Percentiles rank a stretch among this genome's conserved stretches.
These are phyloP conservation scores for Caryopteris hybrid DNA, from an alignment of 305 asterid species.

Conservation along the genomic window DNA sequence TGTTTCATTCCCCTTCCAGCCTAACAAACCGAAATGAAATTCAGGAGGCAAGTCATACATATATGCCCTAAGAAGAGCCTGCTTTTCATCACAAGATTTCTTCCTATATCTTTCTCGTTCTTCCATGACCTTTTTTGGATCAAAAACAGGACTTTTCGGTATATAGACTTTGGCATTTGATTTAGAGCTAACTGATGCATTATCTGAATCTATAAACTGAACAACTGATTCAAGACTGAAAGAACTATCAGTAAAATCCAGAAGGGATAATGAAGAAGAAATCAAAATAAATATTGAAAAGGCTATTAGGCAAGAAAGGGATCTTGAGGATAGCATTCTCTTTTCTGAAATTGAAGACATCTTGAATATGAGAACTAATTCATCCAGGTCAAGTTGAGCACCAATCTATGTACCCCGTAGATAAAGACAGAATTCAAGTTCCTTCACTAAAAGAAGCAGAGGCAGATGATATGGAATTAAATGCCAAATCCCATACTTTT, in stretches of 20 bases:
- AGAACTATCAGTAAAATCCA: constrained; percentile 41
- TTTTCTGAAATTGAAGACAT: constrained; percentile 53
- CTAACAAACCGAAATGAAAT: constrained; percentile 79
- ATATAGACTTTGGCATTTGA: constrained; percentile 1
- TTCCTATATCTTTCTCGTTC: constrained; percentile 15
- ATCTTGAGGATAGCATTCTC: constrained; percentile 46
- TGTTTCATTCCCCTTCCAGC: constrained; percentile 46
- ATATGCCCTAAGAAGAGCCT: constrained; percentile 55
- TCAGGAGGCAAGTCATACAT: constrained; percentile 80
- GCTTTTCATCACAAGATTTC: constrained; percentile 34
- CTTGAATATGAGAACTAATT: constrained; percentile 3
- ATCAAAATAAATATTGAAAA: constrained; percentile 55
- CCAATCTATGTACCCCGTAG: background rate
- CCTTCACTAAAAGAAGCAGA: too few species aligned
- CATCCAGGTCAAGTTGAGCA: background rate
- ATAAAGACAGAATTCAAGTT: too few species aligned
- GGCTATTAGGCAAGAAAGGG: constrained; percentile 48
- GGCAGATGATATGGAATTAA: too few species aligned
- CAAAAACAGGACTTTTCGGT: constrained; percentile 7
- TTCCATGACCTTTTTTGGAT: background rate
- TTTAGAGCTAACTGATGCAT: constrained; percentile 25
- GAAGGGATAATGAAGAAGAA: constrained; percentile 49
- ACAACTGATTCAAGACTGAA: constrained; percentile 37
- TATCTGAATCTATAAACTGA: constrained; percentile 26
- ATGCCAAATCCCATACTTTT: constrained; percentile 9